Evolutionary conservation across 1,284 basidiomycete species (phyloP).

Genomic region (Megacollybia platyphylla): DNA sequence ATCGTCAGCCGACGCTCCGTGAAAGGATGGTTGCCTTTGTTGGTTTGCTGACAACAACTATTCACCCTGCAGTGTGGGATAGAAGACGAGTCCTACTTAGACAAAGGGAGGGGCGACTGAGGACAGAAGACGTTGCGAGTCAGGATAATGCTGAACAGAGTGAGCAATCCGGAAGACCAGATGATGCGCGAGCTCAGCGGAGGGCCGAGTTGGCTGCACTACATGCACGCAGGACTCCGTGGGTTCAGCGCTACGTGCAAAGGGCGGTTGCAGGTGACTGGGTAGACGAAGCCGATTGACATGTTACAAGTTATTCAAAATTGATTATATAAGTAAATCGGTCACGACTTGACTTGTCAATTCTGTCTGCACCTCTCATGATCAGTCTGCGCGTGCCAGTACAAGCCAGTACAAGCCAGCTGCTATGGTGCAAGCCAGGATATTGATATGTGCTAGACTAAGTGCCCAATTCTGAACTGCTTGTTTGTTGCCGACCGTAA

Average conservation of each 20-base stretch:
- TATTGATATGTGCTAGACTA: too few species aligned
- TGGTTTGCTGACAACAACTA: conserved; percentile 42
- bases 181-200: conserved; percentile 16
- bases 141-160: conserved; percentile 21
- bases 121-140: conserved; percentile 50
- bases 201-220: conserved; percentile 30
- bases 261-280: conserved; percentile 55
- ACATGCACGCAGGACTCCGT: conserved; percentile 38
- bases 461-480: too few species aligned
- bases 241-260: conserved; percentile 55
- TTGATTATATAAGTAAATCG: neutral
- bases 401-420: too few species aligned
- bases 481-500: too few species aligned
- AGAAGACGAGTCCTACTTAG: conserved; percentile 46
- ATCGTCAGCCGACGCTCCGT: conserved; percentile 27
- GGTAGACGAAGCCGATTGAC: conserved; percentile 52
- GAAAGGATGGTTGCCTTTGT: conserved; percentile 45
- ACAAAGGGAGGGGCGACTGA: conserved; percentile 51
- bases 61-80: conserved; percentile 70
- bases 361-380: too few species aligned
- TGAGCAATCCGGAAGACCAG: conserved; percentile 16
- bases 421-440: too few species aligned
- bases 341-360: too few species aligned
- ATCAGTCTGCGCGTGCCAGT: too few species aligned
- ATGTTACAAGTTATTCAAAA: too few species aligned